phyloP scores from a whole-genome alignment of 495 filamentous ascomycete species.

The Aspergillus biplanus region DNA sequence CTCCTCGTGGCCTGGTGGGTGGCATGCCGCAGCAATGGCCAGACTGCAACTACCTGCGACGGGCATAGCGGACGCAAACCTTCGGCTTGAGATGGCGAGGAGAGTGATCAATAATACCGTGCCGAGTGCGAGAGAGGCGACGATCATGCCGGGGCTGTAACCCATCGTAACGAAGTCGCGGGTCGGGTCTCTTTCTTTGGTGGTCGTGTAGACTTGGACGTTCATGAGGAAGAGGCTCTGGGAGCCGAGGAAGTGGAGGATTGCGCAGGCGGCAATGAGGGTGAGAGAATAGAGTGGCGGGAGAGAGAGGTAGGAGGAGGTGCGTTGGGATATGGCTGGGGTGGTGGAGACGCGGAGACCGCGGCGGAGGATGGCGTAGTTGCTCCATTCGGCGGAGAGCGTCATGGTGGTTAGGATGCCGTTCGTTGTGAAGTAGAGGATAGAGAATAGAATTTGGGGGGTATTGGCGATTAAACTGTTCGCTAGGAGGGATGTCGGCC shows the following conservation, averaged over 20 bases:
- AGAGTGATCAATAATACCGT: slow-evolving; percentile 19
- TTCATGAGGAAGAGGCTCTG: slow-evolving; percentile 42
- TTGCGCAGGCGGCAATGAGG: slow-evolving; percentile 26
- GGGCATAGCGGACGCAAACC: slow-evolving; percentile 41
- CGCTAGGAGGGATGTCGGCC: slow-evolving; percentile 5
- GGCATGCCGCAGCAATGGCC: slow-evolving; percentile 55
- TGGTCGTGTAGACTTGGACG: slow-evolving; percentile 26
- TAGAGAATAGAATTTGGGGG: slow-evolving; percentile 48
- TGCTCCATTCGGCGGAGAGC: slow-evolving; percentile 37
- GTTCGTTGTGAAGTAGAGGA: slow-evolving; percentile 47
- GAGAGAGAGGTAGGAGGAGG: slow-evolving; percentile 45
- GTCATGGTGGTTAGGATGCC: slow-evolving; percentile 47
- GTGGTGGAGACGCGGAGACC: slow-evolving; percentile 48
- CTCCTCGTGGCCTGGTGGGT: slow-evolving; percentile 24
- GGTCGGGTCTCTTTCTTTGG: neutral
- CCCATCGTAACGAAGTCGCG: slow-evolving; percentile 30
- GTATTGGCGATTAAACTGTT: slow-evolving; percentile 33
- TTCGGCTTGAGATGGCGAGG: slow-evolving; percentile 23
- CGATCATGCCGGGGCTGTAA: slow-evolving; percentile 34
- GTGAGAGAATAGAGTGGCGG: slow-evolving; percentile 47
- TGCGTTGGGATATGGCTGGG: slow-evolving; percentile 43
- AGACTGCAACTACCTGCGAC: slow-evolving; percentile 45
- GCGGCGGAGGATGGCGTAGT: slow-evolving; percentile 32
- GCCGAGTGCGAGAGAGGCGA: slow-evolving; percentile 33
- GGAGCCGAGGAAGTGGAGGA: slow-evolving; percentile 48